Base-by-base conservation (phyloP, 768 basidiomycete genomes). In the Russula sp. region DNA sequence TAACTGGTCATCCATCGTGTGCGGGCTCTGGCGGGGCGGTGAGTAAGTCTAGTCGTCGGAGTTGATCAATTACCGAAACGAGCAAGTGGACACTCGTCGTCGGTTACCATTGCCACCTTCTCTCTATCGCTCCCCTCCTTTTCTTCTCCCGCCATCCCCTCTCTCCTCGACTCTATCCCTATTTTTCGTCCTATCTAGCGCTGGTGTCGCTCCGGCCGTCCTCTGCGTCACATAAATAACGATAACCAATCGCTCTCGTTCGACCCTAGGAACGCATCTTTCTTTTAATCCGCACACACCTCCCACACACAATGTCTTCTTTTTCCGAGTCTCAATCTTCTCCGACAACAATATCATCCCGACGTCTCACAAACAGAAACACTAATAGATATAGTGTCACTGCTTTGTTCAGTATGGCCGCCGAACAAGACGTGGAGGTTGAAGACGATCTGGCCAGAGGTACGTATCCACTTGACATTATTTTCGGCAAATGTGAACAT, bases 391-490 rank as follows among this genome's bases (percentile, higher is more conserved):
- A 97, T 77, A 91, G 89, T 74, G 95, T 98, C 44, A 98, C 91
- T 55, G 93, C 93, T 32, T 80, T 98, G 68, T 98, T 96, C 74
- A 93, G 91, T 71, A 94, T 98, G 88, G 96, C 95, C 13, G 96
- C 96, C 40, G 96, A 98, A 77, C 94, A 98, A 79, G 96, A 98
- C 73, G 88, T 94, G 11, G 96, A 98, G 75, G 91, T 98, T 50
- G 94, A 97, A 73, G 96, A 98, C 74, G 96, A 98, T 74, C 78
- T 98, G 62, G 94, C 96, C 6, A 80, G 93, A 82, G 93, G 94
- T 92, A 70, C 66, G 86, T 78, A 3, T 40, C 22, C 52, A 22
- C 22, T 52, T 50, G 58, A 55, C 9, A 18, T 35, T 42, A 59
- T 59, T 63, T 16, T 32, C 2, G 57, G 18, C 48, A 62, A 40